A percentile compares a stretch with the other conserved stretches of the same genome.
Conservation (phyloP, 2,329 filamentous ascomycete genomes). For the Cladosporium oxysporum region DNA sequence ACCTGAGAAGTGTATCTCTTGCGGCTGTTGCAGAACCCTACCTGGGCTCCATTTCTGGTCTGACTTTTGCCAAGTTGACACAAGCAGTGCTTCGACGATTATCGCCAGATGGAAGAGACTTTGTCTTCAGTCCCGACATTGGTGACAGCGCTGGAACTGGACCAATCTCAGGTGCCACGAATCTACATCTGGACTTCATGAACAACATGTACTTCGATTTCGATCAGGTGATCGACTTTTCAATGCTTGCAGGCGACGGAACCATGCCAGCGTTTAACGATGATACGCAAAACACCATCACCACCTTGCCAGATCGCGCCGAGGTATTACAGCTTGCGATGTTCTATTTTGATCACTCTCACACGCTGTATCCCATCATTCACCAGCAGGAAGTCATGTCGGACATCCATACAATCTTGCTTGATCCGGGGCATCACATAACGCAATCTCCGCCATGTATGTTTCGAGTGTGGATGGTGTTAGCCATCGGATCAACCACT, state of each 20-base stretch:
- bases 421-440: conserved; percentile 8
- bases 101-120: conserved; percentile 46
- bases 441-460: conserved; percentile 34
- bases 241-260: conserved; percentile 13
- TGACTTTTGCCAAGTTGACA: conserved; percentile 46
- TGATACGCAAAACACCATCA: conserved; percentile 25
- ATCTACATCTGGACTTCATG: conserved; percentile 24
- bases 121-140: conserved; percentile 32
- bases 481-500: conserved; percentile 51
- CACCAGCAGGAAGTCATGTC: conserved; percentile 39
- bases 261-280: background rate
- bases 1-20: conserved; percentile 40
- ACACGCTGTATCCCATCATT: conserved; percentile 51
- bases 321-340: conserved; percentile 38
- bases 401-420: conserved; percentile 34
- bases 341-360: conserved; percentile 51
- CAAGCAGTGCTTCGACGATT: conserved; percentile 44
- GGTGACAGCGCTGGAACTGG: background rate
- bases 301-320: conserved; percentile 32
- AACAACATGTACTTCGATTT: conserved; percentile 29
- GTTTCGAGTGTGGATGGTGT: conserved; percentile 53
- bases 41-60: conserved; percentile 47
- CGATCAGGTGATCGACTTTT: conserved; percentile 21
- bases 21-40: conserved; percentile 50
- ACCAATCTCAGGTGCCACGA: conserved; percentile 4